phyloP scores from a whole-genome alignment of 2,329 filamentous ascomycete genomes.

The Colletotrichum ledebouriae region DNA sequence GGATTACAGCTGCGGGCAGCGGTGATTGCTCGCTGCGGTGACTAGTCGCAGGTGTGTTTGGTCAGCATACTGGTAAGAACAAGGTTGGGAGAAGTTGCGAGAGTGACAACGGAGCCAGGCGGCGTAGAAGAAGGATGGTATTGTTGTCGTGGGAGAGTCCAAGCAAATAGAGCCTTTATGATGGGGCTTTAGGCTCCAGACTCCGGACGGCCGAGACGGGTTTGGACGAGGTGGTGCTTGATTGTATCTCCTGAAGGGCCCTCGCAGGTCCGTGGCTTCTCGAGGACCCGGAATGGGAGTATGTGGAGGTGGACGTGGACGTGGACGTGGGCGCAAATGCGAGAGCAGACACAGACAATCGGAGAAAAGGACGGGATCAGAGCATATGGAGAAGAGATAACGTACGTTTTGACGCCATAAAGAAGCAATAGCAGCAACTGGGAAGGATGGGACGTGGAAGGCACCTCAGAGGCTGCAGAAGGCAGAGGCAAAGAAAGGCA shows the following conservation, averaged over 20 bases:
- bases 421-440: slow-evolving; percentile 30
- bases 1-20: slow-evolving; percentile 38
- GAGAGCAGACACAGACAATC: slow-evolving; percentile 23
- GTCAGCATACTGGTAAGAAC: slow-evolving; percentile 35
- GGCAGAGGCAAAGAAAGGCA: neutral
- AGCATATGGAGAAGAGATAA: slow-evolving; percentile 16
- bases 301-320: neutral
- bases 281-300: slow-evolving; percentile 1
- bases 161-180: slow-evolving; percentile 36
- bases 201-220: slow-evolving; percentile 24
- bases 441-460: slow-evolving; percentile 13
- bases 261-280: slow-evolving; percentile 37
- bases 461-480: slow-evolving; percentile 19
- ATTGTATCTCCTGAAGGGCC: slow-evolving; percentile 16
- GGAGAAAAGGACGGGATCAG: slow-evolving; percentile 29
- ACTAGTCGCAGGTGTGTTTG: slow-evolving; percentile 39
- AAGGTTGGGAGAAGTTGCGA: neutral
- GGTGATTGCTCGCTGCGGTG: slow-evolving; percentile 42
- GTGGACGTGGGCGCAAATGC: slow-evolving; percentile 3
- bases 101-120: slow-evolving; percentile 14
- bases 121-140: slow-evolving; percentile 24
- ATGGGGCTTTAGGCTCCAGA: slow-evolving; percentile 28
- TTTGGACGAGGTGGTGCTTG: slow-evolving; percentile 13
- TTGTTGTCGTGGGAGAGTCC: neutral
- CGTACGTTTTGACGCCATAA: slow-evolving; percentile 45